Conservation (phyloP, 352 stramenopile species). For the Phytopythium delawarense region DNA sequence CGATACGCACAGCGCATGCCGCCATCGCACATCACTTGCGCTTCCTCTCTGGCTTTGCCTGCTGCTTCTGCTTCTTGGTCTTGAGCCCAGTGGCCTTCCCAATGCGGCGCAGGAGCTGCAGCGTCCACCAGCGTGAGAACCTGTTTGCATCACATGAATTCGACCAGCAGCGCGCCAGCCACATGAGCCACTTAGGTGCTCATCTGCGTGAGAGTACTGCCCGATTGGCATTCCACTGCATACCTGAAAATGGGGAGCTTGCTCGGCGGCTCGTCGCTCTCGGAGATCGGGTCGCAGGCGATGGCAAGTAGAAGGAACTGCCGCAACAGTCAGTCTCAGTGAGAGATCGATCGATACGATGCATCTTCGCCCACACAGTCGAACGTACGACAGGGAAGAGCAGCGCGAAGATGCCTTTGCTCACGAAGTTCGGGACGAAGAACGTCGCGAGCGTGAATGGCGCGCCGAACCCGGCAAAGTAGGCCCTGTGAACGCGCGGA, state of each 20-base stretch:
- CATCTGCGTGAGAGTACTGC: not conserved
- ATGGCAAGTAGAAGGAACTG: constrained; percentile 85
- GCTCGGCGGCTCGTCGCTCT: constrained; percentile 31
- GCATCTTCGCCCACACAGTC: not conserved
- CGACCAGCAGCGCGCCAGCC: not conserved
- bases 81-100: constrained; percentile 74
- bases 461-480: constrained; percentile 84
- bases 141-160: constrained; percentile 14
- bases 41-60: constrained; percentile 3
- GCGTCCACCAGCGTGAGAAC: constrained; percentile 79
- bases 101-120: constrained; percentile 76
- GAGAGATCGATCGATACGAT: not conserved
- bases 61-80: constrained; percentile 58
- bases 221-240: not conserved
- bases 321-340: not conserved
- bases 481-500: constrained; percentile 37
- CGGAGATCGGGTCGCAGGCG: constrained; percentile 62
- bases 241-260: constrained; percentile 81
- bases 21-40: not conserved
- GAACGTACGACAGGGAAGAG: constrained; percentile 77
- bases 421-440: constrained; percentile 89
- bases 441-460: constrained; percentile 87
- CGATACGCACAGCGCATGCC: not conserved
- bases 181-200: not conserved
- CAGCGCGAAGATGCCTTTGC: constrained; percentile 86